Conservation (phyloP, 2,329 filamentous ascomycete species). For the Neofusicoccum cordaticola region DNA sequence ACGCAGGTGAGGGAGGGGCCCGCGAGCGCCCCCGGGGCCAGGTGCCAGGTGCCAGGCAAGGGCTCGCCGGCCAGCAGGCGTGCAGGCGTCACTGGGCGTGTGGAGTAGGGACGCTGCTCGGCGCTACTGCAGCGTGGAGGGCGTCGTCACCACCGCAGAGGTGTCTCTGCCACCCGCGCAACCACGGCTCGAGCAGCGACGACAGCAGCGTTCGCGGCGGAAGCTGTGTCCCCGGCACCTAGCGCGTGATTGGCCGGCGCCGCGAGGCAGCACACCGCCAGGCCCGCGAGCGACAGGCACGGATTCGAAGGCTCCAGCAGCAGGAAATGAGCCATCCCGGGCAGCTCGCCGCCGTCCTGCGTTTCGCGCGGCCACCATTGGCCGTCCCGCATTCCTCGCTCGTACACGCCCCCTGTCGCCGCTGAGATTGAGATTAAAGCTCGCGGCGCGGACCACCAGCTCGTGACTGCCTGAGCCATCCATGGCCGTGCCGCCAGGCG, state of each 20-base stretch:
- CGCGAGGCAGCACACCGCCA: slow-evolving; percentile 14
- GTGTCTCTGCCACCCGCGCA: not conserved
- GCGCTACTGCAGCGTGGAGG: slow-evolving; percentile 12
- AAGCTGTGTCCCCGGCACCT: not conserved
- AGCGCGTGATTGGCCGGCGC: slow-evolving; percentile 4
- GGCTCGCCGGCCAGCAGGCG: slow-evolving; percentile 5
- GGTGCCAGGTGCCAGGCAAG: not conserved
- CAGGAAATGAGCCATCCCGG: slow-evolving; percentile 16
- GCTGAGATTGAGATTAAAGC: slow-evolving; percentile 18
- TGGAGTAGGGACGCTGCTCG: slow-evolving; percentile 14
- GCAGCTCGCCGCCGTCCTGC: slow-evolving; percentile 9
- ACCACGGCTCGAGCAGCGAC: not conserved
- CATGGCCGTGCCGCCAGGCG: slow-evolving; percentile 7
- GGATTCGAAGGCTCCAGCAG: not conserved
- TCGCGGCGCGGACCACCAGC: slow-evolving; percentile 5
- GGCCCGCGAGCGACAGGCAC: slow-evolving; percentile 8
- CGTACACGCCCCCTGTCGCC: slow-evolving; percentile 11
- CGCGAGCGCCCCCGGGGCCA: not conserved
- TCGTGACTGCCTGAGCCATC: slow-evolving; percentile 10
- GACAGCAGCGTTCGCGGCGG: not conserved
- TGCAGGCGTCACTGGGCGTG: not conserved
- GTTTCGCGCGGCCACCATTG: slow-evolving; percentile 9
- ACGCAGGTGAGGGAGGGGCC: slow-evolving; percentile 5
- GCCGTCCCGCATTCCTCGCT: slow-evolving; percentile 14
- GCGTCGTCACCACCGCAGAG: slow-evolving; percentile 8